Conservation (phyloP, 2,329 filamentous ascomycete species). For the Claviceps capensis region DNA sequence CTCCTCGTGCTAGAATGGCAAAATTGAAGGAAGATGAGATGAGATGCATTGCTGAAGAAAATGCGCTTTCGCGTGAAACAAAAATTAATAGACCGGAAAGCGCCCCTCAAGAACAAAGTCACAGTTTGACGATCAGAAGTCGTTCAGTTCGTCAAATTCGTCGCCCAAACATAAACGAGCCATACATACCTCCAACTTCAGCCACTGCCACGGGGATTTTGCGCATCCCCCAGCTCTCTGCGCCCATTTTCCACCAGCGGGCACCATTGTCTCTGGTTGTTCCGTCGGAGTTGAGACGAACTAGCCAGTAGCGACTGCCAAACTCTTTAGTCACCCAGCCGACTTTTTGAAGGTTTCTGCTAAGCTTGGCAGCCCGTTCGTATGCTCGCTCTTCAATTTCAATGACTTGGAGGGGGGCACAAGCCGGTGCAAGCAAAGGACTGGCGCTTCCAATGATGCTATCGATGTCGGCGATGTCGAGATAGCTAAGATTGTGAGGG, state of each 20-base stretch:
- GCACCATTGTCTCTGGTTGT: constrained; percentile 29
- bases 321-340: constrained; percentile 64
- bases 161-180: constrained; percentile 51
- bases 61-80: not conserved
- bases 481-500: constrained; percentile 53
- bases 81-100: not conserved
- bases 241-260: constrained; percentile 72
- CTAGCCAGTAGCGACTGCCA: constrained; percentile 52
- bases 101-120: not conserved
- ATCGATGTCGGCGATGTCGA: constrained; percentile 56
- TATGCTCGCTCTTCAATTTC: constrained; percentile 60
- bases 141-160: constrained; percentile 29
- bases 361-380: constrained; percentile 47
- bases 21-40: constrained; percentile 8
- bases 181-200: constrained; percentile 91
- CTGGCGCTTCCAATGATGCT: constrained; percentile 47
- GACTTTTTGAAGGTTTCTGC: constrained; percentile 42
- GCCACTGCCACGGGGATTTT: constrained; percentile 86
- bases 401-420: constrained; percentile 60
- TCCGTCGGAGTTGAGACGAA: constrained; percentile 33
- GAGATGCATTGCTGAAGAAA: constrained; percentile 1
- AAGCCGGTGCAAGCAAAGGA: constrained; percentile 41
- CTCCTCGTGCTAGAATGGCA: constrained; percentile 5
- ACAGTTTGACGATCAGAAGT: not conserved
- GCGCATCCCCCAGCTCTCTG: constrained; percentile 71